These are phyloP conservation scores for Lasiosphaeria ovina DNA, from an alignment of 495 filamentous ascomycete genomes.

Conservation along the genomic window DNA sequence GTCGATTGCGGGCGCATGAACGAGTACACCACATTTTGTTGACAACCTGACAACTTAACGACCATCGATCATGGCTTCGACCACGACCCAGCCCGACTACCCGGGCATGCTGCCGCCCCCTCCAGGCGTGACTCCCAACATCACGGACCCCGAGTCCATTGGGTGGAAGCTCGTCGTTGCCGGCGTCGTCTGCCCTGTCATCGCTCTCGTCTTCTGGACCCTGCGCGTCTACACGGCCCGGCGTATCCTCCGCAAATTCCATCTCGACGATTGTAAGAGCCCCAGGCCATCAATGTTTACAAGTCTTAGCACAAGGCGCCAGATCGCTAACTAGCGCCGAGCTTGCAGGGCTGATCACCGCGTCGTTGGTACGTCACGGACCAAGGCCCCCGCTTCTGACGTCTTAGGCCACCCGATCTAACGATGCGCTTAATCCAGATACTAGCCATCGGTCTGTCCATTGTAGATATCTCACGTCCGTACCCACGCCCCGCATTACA, in stretches of 20 bases:
- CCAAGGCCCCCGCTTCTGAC: background rate
- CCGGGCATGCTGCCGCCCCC: slow-evolving; percentile 12
- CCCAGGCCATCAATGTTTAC: background rate
- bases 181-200: slow-evolving; percentile 19
- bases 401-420: background rate
- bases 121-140: slow-evolving; percentile 27
- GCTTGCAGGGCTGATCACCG: slow-evolving; percentile 3
- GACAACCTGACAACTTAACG: too few relatives aligned
- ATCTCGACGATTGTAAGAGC: slow-evolving; percentile 29
- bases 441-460: slow-evolving; percentile 10
- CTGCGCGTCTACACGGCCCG: slow-evolving; percentile 22
- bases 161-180: slow-evolving; percentile 19
- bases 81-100: background rate
- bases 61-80: background rate
- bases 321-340: slow-evolving; percentile 8
- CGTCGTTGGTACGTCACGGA: slow-evolving; percentile 4
- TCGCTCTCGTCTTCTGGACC: slow-evolving; percentile 20
- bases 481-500: background rate
- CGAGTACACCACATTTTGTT: background rate
- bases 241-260: slow-evolving; percentile 23
- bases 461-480: slow-evolving; percentile 3
- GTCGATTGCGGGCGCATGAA: too few relatives aligned
- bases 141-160: slow-evolving; percentile 25
- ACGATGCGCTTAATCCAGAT: background rate
- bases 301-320: background rate